These are phyloP conservation scores for Xerocomus spinulosus DNA, from an alignment of 768 basidiomycete genomes.

Conservation along the genomic window DNA sequence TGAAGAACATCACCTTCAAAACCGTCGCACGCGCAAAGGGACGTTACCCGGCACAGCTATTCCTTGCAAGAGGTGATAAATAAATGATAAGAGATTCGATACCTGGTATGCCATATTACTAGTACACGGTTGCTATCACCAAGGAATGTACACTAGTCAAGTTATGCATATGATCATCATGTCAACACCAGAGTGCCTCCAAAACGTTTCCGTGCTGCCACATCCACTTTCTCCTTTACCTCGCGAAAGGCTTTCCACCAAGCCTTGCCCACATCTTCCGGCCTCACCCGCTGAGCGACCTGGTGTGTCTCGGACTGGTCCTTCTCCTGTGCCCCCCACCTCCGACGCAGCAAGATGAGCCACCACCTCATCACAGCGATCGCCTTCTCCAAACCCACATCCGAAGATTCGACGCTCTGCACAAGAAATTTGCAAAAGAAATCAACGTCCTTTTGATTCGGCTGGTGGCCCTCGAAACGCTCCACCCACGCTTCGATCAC, in stretches of 20 bases:
- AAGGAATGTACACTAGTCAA: neutral
- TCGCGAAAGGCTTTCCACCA: conserved; percentile 83
- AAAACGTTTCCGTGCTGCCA: conserved; percentile 60
- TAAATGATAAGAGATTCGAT: conserved; percentile 1
- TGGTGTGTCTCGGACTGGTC: conserved; percentile 33
- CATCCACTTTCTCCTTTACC: conserved; percentile 64
- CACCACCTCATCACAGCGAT: conserved; percentile 78
- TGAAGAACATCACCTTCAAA: conserved; percentile 42
- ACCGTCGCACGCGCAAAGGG: conserved; percentile 32
- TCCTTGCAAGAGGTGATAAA: conserved; percentile 53
- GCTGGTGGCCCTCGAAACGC: conserved; percentile 53
- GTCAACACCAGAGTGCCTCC: conserved; percentile 65
- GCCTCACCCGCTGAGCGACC: conserved; percentile 29
- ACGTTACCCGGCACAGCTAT: conserved; percentile 40
- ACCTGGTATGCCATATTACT: neutral
- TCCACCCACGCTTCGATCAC: conserved; percentile 77
- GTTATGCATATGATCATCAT: conserved; percentile 27
- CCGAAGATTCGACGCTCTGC: conserved; percentile 60
- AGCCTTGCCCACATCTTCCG: conserved; percentile 48
- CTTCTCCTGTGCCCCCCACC: conserved; percentile 57
- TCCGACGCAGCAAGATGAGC: conserved; percentile 61
- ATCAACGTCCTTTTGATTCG: conserved; percentile 69
- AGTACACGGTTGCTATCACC: neutral
- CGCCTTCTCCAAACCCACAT: conserved; percentile 67
- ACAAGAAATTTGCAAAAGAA: conserved; percentile 71